Percentiles rank a stretch among this genome's conserved stretches.
phyloP scores from a whole-genome alignment of 2,329 filamentous ascomycete genomes.

The Blumeria graminis region DNA sequence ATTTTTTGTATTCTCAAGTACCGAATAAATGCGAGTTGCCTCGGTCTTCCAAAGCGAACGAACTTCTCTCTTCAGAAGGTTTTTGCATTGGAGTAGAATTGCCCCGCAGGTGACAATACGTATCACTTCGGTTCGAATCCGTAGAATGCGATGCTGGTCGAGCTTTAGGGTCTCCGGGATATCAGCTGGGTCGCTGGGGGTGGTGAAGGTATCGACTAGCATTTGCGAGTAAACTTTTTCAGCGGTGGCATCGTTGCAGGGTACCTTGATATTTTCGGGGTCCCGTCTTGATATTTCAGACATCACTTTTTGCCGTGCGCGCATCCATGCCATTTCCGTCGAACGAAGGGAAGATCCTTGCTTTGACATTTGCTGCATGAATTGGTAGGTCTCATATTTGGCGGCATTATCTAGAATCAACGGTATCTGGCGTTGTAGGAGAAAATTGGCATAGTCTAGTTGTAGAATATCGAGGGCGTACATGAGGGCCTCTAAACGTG shows the following conservation, averaged over 20 bases:
- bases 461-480: conserved; percentile 55
- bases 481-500: conserved; percentile 51
- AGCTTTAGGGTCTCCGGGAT: conserved; percentile 53
- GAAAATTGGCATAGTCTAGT: conserved; percentile 63
- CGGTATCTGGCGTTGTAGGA: conserved; percentile 47
- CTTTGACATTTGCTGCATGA: conserved; percentile 38
- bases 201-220: conserved; percentile 51
- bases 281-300: conserved; percentile 44
- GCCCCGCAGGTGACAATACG: conserved; percentile 50
- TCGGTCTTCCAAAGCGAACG: conserved; percentile 55
- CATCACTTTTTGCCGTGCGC: conserved; percentile 36
- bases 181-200: conserved; percentile 28
- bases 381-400: conserved; percentile 50
- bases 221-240: conserved; percentile 55
- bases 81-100: conserved; percentile 59
- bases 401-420: conserved; percentile 46
- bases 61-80: conserved; percentile 58
- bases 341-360: conserved; percentile 27
- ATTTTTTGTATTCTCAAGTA: conserved; percentile 32
- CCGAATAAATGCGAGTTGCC: conserved; percentile 42
- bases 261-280: conserved; percentile 38
- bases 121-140: conserved; percentile 30
- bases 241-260: conserved; percentile 35
- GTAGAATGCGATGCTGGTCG: conserved; percentile 37
- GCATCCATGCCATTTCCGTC: conserved; percentile 42